Conservation (phyloP, 2,329 filamentous ascomycete species). For the Colletotrichum orbiculare region DNA sequence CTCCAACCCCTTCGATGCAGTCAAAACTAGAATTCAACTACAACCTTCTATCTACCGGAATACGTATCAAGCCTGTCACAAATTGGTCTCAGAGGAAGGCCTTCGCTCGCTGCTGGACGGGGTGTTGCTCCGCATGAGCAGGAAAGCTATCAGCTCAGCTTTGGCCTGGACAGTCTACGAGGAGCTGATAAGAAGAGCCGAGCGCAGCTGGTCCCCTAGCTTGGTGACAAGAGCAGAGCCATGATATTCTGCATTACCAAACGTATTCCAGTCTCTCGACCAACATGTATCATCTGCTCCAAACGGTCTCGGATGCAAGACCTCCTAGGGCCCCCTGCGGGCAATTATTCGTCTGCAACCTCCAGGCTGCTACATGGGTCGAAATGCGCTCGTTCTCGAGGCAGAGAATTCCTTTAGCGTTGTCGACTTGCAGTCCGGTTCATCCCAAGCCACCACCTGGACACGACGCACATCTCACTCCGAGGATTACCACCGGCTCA, state of each 20-base stretch:
- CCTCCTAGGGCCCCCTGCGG: too few relatives aligned
- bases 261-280: too few relatives aligned
- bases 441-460: too few relatives aligned
- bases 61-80: constrained; percentile 78
- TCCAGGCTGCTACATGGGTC: too few relatives aligned
- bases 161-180: constrained; percentile 98
- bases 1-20: constrained; percentile 95
- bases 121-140: constrained; percentile 83
- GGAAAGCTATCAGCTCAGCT: constrained; percentile 94
- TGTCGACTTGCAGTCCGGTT: too few relatives aligned
- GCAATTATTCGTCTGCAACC: too few relatives aligned
- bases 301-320: too few relatives aligned
- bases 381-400: too few relatives aligned
- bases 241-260: not conserved
- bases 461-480: too few relatives aligned
- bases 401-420: too few relatives aligned
- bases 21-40: constrained; percentile 94
- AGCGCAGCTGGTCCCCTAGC: constrained; percentile 41
- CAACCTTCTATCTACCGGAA: constrained; percentile 87
- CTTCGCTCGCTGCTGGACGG: constrained; percentile 85
- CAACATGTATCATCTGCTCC: too few relatives aligned
- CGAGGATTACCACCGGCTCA: too few relatives aligned
- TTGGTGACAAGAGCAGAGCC: constrained; percentile 20
- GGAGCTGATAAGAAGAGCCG: constrained; percentile 82
- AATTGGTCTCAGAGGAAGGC: constrained; percentile 87